phyloP scores from a whole-genome alignment of 148 eudicot species.

The Pouteria glomerata region DNA sequence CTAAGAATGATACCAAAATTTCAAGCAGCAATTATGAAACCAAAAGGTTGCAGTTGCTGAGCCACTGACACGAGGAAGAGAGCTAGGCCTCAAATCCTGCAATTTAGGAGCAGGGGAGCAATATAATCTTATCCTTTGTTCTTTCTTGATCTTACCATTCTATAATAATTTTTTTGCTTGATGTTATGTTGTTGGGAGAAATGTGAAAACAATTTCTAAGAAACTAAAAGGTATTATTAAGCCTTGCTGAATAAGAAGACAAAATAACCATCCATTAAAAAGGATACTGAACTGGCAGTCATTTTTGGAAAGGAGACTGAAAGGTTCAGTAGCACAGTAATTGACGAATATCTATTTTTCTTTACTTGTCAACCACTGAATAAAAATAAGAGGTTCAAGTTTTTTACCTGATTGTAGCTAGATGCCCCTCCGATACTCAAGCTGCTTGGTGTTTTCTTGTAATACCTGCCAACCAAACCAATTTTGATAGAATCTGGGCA shows the following conservation, averaged over 20 bases:
- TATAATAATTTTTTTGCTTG: no score
- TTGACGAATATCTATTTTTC: background rate
- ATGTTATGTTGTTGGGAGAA: no score
- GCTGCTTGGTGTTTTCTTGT: slow-evolving; percentile 18
- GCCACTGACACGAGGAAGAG: background rate
- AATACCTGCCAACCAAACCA: slow-evolving; percentile 16
- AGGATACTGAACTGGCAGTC: background rate
- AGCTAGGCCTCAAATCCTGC: background rate
- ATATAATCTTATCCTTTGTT: background rate
- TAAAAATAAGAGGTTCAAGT: background rate
- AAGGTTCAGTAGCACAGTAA: no score
- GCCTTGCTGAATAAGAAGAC: no score
- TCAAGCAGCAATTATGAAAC: background rate
- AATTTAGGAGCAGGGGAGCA: background rate
- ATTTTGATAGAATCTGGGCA: background rate
- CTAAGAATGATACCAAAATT: background rate
- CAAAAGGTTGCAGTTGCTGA: background rate
- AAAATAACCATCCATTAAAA: background rate
- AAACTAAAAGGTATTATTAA: no score
- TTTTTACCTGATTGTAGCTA: background rate
- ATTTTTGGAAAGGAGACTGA: background rate
- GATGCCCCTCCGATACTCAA: slow-evolving; percentile 15
- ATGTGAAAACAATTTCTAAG: no score
- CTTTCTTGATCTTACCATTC: background rate
- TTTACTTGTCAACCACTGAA: background rate